A percentile compares a stretch with the other conserved stretches of the same genome.
phyloP scores from a whole-genome alignment of 805 yeast species.

The Saturnispora dispora region DNA sequence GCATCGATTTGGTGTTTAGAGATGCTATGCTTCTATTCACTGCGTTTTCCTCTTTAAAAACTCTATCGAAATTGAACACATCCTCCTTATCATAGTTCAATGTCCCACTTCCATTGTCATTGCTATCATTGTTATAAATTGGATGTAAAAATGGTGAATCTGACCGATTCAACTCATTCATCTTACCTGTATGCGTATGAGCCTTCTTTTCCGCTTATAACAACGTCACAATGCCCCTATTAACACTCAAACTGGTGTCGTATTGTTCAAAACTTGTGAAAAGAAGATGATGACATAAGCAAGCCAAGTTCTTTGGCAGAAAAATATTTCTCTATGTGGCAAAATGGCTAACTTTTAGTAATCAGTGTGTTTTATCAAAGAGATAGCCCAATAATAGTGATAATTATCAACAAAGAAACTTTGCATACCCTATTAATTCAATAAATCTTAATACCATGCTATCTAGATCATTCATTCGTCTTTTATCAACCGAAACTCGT shows the following conservation, averaged over 20 bases:
- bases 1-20: background rate
- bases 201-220: background rate
- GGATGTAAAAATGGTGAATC: background rate
- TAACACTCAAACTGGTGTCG: background rate
- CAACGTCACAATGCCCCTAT: background rate
- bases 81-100: background rate
- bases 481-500: conserved; percentile 67
- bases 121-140: background rate
- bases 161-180: background rate
- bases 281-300: background rate
- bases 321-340: background rate
- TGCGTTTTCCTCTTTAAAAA: background rate
- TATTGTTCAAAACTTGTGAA: background rate
- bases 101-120: background rate
- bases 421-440: background rate
- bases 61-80: background rate
- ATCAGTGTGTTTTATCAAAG: background rate
- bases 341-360: background rate
- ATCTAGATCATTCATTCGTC: conserved; percentile 18
- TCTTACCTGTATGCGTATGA: background rate
- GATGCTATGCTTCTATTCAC: background rate
- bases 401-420: background rate
- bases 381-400: background rate
- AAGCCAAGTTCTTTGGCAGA: background rate
- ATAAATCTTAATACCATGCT: background rate